Conservation (phyloP, 805 yeast genomes). For the Candida boleticola region DNA sequence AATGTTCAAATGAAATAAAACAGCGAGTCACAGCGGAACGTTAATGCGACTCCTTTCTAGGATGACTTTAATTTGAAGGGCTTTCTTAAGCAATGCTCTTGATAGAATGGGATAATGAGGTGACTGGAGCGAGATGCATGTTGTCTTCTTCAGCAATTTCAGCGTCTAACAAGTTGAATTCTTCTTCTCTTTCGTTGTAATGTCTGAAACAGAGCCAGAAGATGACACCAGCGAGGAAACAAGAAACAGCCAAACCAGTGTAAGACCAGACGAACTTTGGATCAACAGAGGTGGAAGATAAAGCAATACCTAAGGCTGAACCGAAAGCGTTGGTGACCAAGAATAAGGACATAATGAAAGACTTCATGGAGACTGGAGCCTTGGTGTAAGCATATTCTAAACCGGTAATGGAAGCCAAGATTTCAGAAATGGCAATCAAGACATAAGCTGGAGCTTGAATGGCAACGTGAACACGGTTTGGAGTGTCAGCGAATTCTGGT, state of each 20-base stretch:
- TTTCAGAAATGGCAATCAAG: slow-evolving; percentile 71
- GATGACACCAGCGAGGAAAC: slow-evolving; percentile 54
- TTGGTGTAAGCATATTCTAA: slow-evolving; percentile 81
- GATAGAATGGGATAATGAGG: slow-evolving; percentile 16
- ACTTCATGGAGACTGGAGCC: slow-evolving; percentile 70
- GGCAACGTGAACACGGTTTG: slow-evolving; percentile 63
- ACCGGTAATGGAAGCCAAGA: slow-evolving; percentile 78
- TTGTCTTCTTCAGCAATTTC: slow-evolving; percentile 13
- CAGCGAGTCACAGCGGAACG: too few relatives aligned
- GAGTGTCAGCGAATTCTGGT: slow-evolving; percentile 35
- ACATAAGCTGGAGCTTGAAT: slow-evolving; percentile 72
- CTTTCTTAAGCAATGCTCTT: slow-evolving; percentile 11
- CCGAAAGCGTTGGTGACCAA: slow-evolving; percentile 75
- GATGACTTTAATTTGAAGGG: not conserved
- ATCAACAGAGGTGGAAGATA: slow-evolving; percentile 62
- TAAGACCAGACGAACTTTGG: slow-evolving; percentile 73
- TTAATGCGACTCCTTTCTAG: too few relatives aligned
- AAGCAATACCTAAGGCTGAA: slow-evolving; percentile 72
- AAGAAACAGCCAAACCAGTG: slow-evolving; percentile 58
- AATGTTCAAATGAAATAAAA: too few relatives aligned
- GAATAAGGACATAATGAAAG: slow-evolving; percentile 63
- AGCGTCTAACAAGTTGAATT: slow-evolving; percentile 51
- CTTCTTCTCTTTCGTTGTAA: slow-evolving; percentile 57
- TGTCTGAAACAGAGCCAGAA: slow-evolving; percentile 62
- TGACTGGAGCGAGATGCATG: slow-evolving; percentile 15